phyloP scores from a whole-genome alignment of 306 rosid species.

The Quercus glauca region DNA sequence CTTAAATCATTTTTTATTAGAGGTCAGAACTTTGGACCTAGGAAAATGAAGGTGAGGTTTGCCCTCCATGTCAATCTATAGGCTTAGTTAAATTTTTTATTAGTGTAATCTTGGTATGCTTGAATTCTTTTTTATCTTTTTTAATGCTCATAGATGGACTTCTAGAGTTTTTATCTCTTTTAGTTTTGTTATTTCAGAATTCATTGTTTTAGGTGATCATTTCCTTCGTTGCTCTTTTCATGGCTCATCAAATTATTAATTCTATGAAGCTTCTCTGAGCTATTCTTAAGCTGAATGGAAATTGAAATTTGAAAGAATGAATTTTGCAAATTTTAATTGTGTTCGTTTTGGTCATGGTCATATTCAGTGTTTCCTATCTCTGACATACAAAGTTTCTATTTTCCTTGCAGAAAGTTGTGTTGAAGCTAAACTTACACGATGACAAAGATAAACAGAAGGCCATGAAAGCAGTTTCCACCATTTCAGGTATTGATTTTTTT shows the following conservation, averaged over 20 bases:
- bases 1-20: background rate
- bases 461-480: slow-evolving; percentile 56
- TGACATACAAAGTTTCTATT: background rate
- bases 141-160: background rate
- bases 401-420: slow-evolving; percentile 62
- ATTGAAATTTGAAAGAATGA: background rate
- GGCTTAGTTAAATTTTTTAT: slow-evolving; percentile 20
- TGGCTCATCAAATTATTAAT: background rate
- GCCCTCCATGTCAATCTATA: slow-evolving; percentile 5
- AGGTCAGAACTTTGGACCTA: slow-evolving; percentile 24
- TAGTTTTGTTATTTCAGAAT: background rate
- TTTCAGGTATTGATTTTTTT: slow-evolving; percentile 41
- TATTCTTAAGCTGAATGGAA: background rate
- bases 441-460: slow-evolving; percentile 76
- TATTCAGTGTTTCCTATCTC: background rate
- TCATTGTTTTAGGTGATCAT: background rate
- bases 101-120: slow-evolving; percentile 10
- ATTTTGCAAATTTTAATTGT: background rate
- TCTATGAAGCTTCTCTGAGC: background rate
- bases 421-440: slow-evolving; percentile 71
- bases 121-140: slow-evolving; percentile 3
- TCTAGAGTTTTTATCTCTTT: background rate
- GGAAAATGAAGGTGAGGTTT: slow-evolving; percentile 68
- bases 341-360: background rate
- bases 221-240: background rate